phyloP scores from a whole-genome alignment of 2,329 filamentous ascomycete species.

The Corinectria fuckeliana region DNA sequence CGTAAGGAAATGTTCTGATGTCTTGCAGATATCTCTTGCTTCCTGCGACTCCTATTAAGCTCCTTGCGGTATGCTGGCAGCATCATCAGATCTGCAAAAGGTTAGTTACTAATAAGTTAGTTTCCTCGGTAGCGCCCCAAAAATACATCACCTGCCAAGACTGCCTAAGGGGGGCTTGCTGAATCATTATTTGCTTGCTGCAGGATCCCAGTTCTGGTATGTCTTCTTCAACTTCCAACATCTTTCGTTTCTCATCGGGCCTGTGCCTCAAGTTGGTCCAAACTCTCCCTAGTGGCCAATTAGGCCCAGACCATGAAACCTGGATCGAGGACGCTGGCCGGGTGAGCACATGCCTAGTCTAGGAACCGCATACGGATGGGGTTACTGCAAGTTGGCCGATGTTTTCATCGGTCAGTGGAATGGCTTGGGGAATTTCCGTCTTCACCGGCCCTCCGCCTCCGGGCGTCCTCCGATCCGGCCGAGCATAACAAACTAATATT shows the following conservation, averaged over 20 bases:
- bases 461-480: conserved; percentile 19
- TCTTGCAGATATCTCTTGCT: conserved; percentile 21
- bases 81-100: conserved; percentile 13
- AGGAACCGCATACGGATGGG: background rate
- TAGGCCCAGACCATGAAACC: conserved; percentile 15
- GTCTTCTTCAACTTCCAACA: conserved; percentile 13
- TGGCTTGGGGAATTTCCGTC: background rate
- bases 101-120: conserved; percentile 13
- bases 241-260: conserved; percentile 24
- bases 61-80: conserved; percentile 15
- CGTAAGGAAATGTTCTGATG: conserved; percentile 16
- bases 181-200: conserved; percentile 13
- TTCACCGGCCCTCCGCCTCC: conserved; percentile 2
- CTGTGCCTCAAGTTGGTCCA: conserved; percentile 27
- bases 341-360: background rate
- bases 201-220: conserved; percentile 5
- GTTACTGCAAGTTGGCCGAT: background rate
- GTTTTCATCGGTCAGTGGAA: background rate
- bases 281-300: conserved; percentile 19
- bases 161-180: conserved; percentile 14
- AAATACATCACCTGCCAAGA: no score
- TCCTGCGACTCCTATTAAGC: background rate
- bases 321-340: conserved; percentile 4
- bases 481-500: background rate
- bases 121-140: background rate